Conservation (phyloP, 2,329 filamentous ascomycete genomes). For the Colletotrichum endophyticum region DNA sequence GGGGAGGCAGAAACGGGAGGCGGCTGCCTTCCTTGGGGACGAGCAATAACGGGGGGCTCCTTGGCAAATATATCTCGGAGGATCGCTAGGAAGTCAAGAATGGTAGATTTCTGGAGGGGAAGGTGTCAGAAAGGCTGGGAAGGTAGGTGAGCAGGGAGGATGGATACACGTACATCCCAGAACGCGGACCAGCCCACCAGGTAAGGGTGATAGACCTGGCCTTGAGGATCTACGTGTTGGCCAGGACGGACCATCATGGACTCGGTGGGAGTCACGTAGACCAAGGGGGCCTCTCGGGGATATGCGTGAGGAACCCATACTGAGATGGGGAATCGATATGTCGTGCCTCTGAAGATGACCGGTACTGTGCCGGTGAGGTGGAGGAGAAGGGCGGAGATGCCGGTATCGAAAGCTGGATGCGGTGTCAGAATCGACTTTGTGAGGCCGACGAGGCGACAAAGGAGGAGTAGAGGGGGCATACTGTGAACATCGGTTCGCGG, state of each 20-base stretch:
- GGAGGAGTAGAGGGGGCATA: conserved; percentile 46
- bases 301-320: conserved; percentile 95
- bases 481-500: conserved; percentile 96
- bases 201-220: conserved; percentile 94
- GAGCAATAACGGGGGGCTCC: conserved; percentile 88
- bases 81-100: conserved; percentile 82
- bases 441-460: background rate
- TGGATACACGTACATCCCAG: conserved; percentile 76
- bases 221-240: conserved; percentile 93
- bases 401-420: conserved; percentile 81
- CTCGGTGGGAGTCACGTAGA: conserved; percentile 87
- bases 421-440: conserved; percentile 24
- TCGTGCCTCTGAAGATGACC: conserved; percentile 86
- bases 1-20: conserved; percentile 34
- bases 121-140: background rate
- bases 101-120: conserved; percentile 73
- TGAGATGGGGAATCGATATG: conserved; percentile 89
- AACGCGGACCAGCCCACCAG: conserved; percentile 87
- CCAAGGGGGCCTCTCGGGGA: conserved; percentile 82
- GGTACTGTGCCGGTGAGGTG: conserved; percentile 87
- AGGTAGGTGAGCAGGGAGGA: background rate
- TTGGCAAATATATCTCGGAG: conserved; percentile 89
- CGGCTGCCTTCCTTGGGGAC: conserved; percentile 57
- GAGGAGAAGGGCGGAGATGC: conserved; percentile 83
- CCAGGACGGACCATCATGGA: conserved; percentile 90